Percentiles rank a stretch among this genome's conserved stretches.
Evolutionary conservation across 352 stramenopile species (phyloP).

Genomic region (Pythium dissimile): DNA sequence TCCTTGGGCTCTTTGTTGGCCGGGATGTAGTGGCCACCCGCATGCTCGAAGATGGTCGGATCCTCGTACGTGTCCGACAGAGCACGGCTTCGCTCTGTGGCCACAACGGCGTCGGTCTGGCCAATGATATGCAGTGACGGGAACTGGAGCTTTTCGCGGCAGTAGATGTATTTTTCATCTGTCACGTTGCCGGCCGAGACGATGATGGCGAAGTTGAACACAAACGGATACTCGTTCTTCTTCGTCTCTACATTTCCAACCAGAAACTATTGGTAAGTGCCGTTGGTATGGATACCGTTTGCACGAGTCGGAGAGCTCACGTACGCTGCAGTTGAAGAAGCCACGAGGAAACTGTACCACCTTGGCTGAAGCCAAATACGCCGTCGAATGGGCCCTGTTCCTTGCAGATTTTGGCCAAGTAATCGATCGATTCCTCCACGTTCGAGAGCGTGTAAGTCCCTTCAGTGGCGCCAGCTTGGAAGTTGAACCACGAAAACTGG

Average conservation of each 20-base stretch:
- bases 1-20: slow-evolving; percentile 84
- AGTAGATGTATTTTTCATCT: slow-evolving; percentile 43
- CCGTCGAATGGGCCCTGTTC: slow-evolving; percentile 83
- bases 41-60: slow-evolving; percentile 52
- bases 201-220: slow-evolving; percentile 76
- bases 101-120: slow-evolving; percentile 69
- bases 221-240: slow-evolving; percentile 42
- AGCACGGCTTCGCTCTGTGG: slow-evolving; percentile 46
- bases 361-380: slow-evolving; percentile 84
- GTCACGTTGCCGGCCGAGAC: slow-evolving; percentile 46
- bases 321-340: slow-evolving; percentile 71
- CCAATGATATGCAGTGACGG: slow-evolving; percentile 83
- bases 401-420: slow-evolving; percentile 52
- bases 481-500: slow-evolving; percentile 79
- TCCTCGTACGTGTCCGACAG: slow-evolving; percentile 55
- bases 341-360: slow-evolving; percentile 61
- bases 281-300: not conserved
- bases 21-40: slow-evolving; percentile 82
- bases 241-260: slow-evolving; percentile 26
- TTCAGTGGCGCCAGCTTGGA: slow-evolving; percentile 39
- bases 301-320: not conserved
- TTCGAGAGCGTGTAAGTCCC: slow-evolving; percentile 39
- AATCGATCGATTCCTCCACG: slow-evolving; percentile 66
- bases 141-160: slow-evolving; percentile 41
- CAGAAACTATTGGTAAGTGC: not conserved